These are phyloP conservation scores for Aspergillus ochraceoroseus DNA, from an alignment of 2,329 filamentous ascomycete genomes.

Conservation along the genomic window DNA sequence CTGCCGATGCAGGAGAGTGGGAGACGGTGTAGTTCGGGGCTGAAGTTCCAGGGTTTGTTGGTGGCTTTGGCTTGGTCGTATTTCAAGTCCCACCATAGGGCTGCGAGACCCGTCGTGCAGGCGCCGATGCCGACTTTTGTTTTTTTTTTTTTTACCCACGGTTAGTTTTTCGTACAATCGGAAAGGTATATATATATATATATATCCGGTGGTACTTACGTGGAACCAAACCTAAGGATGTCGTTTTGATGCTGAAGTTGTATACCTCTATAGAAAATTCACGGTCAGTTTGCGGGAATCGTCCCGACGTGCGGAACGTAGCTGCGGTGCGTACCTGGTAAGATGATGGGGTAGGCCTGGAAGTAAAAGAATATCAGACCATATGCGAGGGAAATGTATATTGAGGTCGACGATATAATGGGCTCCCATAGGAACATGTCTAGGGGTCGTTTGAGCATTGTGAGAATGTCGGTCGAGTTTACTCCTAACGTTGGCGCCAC, in stretches of 20 bases:
- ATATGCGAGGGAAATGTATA: constrained; percentile 68
- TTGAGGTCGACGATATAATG: constrained; percentile 64
- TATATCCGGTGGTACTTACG: constrained; percentile 29
- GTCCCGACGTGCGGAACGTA: too few relatives aligned
- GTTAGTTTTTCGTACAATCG: too few relatives aligned
- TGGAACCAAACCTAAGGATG: constrained; percentile 64
- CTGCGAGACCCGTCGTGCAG: constrained; percentile 55
- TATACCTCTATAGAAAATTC: constrained; percentile 53
- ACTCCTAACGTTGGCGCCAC: constrained; percentile 52
- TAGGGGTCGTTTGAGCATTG: constrained; percentile 66
- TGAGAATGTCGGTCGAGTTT: constrained; percentile 58
- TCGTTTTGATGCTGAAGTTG: constrained; percentile 57
- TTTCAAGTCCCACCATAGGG: constrained; percentile 60
- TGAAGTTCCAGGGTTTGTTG: constrained; percentile 53
- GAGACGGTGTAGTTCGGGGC: constrained; percentile 59
- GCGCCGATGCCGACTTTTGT: constrained; percentile 57
- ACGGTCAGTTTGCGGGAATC: too few relatives aligned
- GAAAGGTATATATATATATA: too few relatives aligned
- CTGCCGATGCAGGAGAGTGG: constrained; percentile 68
- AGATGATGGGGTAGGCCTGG: constrained; percentile 68
- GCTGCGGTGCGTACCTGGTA: constrained; percentile 48
- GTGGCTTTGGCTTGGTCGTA: constrained; percentile 51
- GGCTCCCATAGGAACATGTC: constrained; percentile 69
- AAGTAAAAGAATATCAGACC: constrained; percentile 69
- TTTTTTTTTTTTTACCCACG: constrained; percentile 1